Conservation (phyloP, 257 asterid genomes). For the Solanum pinnatisectum region DNA sequence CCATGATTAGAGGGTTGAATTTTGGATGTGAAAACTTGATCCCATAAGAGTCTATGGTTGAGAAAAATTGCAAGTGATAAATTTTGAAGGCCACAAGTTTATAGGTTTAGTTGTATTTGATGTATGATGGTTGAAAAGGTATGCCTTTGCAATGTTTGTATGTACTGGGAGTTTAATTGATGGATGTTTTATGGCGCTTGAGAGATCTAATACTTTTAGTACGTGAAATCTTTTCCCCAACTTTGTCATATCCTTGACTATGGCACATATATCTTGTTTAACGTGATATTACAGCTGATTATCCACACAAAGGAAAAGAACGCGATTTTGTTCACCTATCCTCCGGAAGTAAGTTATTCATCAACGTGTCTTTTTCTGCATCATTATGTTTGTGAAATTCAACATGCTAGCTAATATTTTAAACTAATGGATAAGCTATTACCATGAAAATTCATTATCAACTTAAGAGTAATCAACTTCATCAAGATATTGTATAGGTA, state of each 20-base stretch:
- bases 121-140: background rate
- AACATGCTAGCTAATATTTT: background rate
- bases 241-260: constrained; percentile 28
- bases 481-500: background rate
- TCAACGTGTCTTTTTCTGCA: background rate
- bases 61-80: background rate
- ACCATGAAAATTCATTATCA: background rate
- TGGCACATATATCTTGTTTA: constrained; percentile 79
- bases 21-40: background rate
- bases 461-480: background rate
- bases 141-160: background rate
- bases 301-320: constrained; percentile 70
- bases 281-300: constrained; percentile 66
- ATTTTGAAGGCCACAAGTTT: background rate
- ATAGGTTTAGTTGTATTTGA: background rate
- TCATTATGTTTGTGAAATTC: background rate
- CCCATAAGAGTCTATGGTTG: background rate
- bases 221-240: background rate
- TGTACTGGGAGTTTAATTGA: background rate
- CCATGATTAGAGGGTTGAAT: background rate
- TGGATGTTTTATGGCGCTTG: background rate
- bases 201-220: background rate
- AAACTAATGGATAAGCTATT: background rate
- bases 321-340: constrained; percentile 78
- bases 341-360: constrained; percentile 64